Conservation (phyloP, 352 stramenopile genomes). For the Phytophthora crassamura region DNA sequence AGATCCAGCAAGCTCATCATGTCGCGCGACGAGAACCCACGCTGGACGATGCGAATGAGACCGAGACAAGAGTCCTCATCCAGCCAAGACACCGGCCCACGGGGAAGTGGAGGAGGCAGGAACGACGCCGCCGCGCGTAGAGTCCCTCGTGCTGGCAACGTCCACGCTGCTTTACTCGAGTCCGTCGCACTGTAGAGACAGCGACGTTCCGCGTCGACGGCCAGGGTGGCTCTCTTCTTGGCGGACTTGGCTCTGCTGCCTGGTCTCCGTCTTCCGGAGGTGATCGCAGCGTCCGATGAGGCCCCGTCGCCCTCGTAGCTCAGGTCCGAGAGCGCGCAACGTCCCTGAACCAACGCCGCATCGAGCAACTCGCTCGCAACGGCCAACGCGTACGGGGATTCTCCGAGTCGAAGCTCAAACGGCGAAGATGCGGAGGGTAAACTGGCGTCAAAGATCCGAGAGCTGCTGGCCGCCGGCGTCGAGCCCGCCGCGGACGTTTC, state of each 20-base stretch:
- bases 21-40: slow-evolving; percentile 59
- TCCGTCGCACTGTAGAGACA: slow-evolving; percentile 43
- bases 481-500: slow-evolving; percentile 35
- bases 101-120: slow-evolving; percentile 43
- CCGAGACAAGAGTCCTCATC: slow-evolving; percentile 40
- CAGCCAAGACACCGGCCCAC: slow-evolving; percentile 27
- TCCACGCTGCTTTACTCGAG: slow-evolving; percentile 40
- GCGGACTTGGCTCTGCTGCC: slow-evolving; percentile 25
- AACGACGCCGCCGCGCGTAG: slow-evolving; percentile 54
- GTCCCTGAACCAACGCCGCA: slow-evolving; percentile 40
- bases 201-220: slow-evolving; percentile 37
- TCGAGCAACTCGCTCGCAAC: slow-evolving; percentile 67
- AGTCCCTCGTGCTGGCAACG: slow-evolving; percentile 43
- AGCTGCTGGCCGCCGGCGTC: slow-evolving; percentile 15
- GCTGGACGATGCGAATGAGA: slow-evolving; percentile 57
- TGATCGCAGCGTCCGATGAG: slow-evolving; percentile 1
- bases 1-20: slow-evolving; percentile 55
- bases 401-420: slow-evolving; percentile 56
- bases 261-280: slow-evolving; percentile 14
- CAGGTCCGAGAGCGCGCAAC: slow-evolving; percentile 56
- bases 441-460: slow-evolving; percentile 59
- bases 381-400: slow-evolving; percentile 69
- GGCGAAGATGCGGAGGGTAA: slow-evolving; percentile 65
- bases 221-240: slow-evolving; percentile 33
- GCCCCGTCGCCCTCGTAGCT: slow-evolving; percentile 43